Evolutionary conservation across 1,139 yeast species (phyloP).

Genomic region (Nakaseomyces kungkrabaensis): DNA sequence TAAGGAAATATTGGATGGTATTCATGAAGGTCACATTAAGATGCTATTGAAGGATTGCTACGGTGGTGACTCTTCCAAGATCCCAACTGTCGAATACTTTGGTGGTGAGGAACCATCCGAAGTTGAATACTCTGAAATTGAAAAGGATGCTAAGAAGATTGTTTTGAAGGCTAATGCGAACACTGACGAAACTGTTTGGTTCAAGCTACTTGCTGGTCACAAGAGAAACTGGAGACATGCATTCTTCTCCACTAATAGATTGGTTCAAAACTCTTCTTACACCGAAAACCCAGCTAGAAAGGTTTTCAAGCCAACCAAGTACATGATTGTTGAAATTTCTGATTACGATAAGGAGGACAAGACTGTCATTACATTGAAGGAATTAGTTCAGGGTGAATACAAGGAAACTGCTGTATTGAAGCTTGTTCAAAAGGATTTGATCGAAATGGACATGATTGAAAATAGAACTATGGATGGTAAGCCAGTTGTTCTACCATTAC

Average conservation of each 20-base stretch:
- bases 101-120: slow-evolving; percentile 51
- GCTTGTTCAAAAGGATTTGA: slow-evolving; percentile 36
- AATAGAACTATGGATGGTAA: slow-evolving; percentile 72
- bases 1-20: slow-evolving; percentile 74
- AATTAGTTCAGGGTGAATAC: slow-evolving; percentile 61
- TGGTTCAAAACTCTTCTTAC: slow-evolving; percentile 79
- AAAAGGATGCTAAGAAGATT: slow-evolving; percentile 29
- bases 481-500: slow-evolving; percentile 67
- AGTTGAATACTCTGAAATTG: slow-evolving; percentile 21
- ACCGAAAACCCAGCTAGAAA: slow-evolving; percentile 69
- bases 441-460: slow-evolving; percentile 72
- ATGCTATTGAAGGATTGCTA: slow-evolving; percentile 62
- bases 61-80: slow-evolving; percentile 52
- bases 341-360: slow-evolving; percentile 42
- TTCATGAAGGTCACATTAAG: slow-evolving; percentile 83
- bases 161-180: slow-evolving; percentile 43
- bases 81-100: slow-evolving; percentile 86
- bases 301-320: slow-evolving; percentile 60
- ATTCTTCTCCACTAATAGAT: slow-evolving; percentile 63
- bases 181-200: slow-evolving; percentile 56
- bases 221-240: slow-evolving; percentile 87
- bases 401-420: slow-evolving; percentile 61
- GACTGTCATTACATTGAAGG: slow-evolving; percentile 56
- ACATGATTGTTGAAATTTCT: slow-evolving; percentile 52
- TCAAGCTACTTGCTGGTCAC: slow-evolving; percentile 69